Evolutionary conservation across 2,329 filamentous ascomycete genomes (phyloP), one percentile per base, ranked within the genome.

Genomic region (Arachnomyces sp.): DNA sequence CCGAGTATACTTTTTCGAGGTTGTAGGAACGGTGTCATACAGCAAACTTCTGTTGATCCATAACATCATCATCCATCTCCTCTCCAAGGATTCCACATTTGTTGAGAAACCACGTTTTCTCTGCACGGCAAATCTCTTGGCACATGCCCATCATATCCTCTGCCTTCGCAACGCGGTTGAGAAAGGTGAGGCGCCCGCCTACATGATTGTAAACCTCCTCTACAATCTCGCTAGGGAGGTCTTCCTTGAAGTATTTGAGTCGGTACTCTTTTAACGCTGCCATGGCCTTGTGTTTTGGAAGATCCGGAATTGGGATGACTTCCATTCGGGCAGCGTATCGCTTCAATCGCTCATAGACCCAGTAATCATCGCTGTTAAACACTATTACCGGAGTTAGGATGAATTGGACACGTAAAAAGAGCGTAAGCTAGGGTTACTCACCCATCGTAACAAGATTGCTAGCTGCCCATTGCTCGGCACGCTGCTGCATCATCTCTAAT

Each of bases 301-400:
- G 70, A 60, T 98, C 92, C 3, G 77, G 74, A 31, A 98, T 81
- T 7, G 87, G 79, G 29, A 94, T 81, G 3, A 98, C 84, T 56
- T 95, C 89, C 86, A 98, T 94, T 34, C 92, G 79, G 2, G 89
- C 94, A 2, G 88, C 86, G 43, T 94, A 82, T 59, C 86, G 82
- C 70, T 95, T 95, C 38, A 98, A 68, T 11, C 89, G 77, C 61
- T 98, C 92, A 55, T 95, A 96, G 0, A 98, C 84, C 92, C 92
- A 98, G 65, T 94, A 98, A 59, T 96, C 92, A 62, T 98, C 92
- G 39, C 81, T 89, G 64, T 95, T 96, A 67, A 98, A 88, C 28
- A 98, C 81, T 71, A 87, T 29, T 31, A 33, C 30, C 5, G 9
- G 5, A 7, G 34, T 40, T 12, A 42, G 32, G 16, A 30, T n/a